Conservation (phyloP, 1,284 basidiomycete genomes). For the Ceratobasidium sp. region DNA sequence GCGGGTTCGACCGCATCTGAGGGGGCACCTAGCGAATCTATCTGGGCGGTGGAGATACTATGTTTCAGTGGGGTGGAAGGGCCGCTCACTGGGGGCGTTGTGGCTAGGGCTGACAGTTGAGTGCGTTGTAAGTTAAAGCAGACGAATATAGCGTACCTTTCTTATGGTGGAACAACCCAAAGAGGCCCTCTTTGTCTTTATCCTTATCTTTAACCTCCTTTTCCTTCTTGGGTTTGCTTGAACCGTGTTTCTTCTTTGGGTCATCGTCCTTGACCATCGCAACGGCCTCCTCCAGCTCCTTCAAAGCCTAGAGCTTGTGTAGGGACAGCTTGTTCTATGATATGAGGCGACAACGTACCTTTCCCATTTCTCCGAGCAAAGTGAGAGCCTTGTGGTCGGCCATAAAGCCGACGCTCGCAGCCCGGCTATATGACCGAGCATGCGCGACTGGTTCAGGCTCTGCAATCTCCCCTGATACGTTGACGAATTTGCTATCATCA, state of each 20-base stretch:
- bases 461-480: slow-evolving; percentile 37
- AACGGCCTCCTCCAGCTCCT: slow-evolving; percentile 51
- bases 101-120: slow-evolving; percentile 7
- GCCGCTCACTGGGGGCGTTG: slow-evolving; percentile 24
- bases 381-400: slow-evolving; percentile 37
- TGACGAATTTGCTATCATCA: slow-evolving; percentile 50
- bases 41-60: slow-evolving; percentile 5
- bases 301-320: slow-evolving; percentile 46
- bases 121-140: slow-evolving; percentile 1
- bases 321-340: background rate
- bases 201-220: slow-evolving; percentile 52
- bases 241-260: slow-evolving; percentile 33
- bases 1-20: background rate
- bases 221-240: slow-evolving; percentile 36
- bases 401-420: slow-evolving; percentile 34
- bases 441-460: background rate
- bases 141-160: slow-evolving; percentile 24
- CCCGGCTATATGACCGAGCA: slow-evolving; percentile 41
- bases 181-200: slow-evolving; percentile 46
- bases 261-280: slow-evolving; percentile 51
- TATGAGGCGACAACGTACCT: slow-evolving; percentile 7
- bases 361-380: slow-evolving; percentile 37
- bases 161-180: slow-evolving; percentile 47
- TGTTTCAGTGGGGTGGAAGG: background rate
- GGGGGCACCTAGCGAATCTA: slow-evolving; percentile 1